Evolutionary conservation across 2,329 filamentous ascomycete genomes (phyloP).

Genomic region (Atkinsonella hypoxylon): DNA sequence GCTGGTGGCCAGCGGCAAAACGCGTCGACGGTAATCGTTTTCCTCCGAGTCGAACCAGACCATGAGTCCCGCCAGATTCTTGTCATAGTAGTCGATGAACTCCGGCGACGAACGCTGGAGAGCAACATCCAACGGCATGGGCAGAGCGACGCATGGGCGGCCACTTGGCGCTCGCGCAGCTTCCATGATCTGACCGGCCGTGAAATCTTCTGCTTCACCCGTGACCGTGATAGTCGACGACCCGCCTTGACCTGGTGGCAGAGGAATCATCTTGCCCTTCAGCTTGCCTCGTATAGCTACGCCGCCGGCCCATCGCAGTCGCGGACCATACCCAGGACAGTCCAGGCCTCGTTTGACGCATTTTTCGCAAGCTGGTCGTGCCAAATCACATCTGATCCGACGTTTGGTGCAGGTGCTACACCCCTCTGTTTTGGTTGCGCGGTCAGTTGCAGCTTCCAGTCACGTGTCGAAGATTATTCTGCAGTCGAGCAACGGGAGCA

Average conservation of each 20-base stretch:
- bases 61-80: conserved; percentile 18
- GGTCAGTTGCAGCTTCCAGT: background rate
- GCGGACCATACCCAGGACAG: conserved; percentile 16
- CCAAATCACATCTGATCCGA: conserved; percentile 18
- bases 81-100: conserved; percentile 19
- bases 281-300: conserved; percentile 16
- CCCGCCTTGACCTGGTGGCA: conserved; percentile 1
- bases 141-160: background rate
- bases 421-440: conserved; percentile 9
- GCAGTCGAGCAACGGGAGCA: too few relatives aligned
- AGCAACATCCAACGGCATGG: conserved; percentile 8
- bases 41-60: conserved; percentile 20
- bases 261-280: conserved; percentile 11
- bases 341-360: conserved; percentile 17
- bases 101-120: conserved; percentile 11
- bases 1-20: conserved; percentile 15
- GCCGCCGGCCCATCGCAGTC: conserved; percentile 18
- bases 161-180: background rate
- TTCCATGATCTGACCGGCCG: too few relatives aligned
- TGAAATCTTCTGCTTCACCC: background rate
- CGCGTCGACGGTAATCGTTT: conserved; percentile 17
- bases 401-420: conserved; percentile 17
- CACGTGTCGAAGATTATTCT: too few relatives aligned
- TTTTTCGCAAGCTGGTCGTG: conserved; percentile 15
- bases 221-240: background rate